Evolutionary conservation across 495 filamentous ascomycete genomes (phyloP), one percentile per base, ranked within the genome.

Genomic region (Aspergillus panamensis): DNA sequence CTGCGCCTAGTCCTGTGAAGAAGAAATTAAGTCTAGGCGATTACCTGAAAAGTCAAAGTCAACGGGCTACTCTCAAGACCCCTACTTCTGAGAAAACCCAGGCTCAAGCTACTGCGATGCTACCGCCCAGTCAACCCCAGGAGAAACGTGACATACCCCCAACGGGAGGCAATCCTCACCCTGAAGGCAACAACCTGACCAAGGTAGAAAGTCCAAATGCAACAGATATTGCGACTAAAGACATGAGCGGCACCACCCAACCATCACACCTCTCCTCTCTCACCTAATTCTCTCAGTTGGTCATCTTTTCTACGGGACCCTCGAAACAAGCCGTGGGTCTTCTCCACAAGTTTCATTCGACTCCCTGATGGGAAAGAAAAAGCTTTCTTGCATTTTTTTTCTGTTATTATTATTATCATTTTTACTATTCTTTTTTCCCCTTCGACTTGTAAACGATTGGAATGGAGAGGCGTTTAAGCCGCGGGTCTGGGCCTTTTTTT

Each of bases 1-100:
- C 80, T 1, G 77, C 76, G 21, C 77, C 84, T 17, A 85, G 81
- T 53, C 83, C 84, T 0, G 74, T 77, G 32, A 82, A 83, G 73
- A 88, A 87, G 67, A 83, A 84, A 60, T 71, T 87, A 57, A 87
- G 84, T 63, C 68, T 88, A n/a, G 84, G 84, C 54, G 85, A 87
- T 60, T 88, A 87, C 62, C 74, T 83, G 20, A 84, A 45, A 45
- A 45, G 42, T 9, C 42, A 45, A 45, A 45, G 73, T 51, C 73
- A 78, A 56, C 71, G 71, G 51, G 80, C 73, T 7, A 76, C 74
- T 6, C 59, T 76, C 59, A 50, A 69, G n/a, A 75, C 73, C 8
- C 75, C 76, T 10, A 73, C 70, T 1, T 65, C 71, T 4, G 75
- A 79, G 33, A 79, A 76, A 53, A 51, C 68, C 14, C 75, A 68